Conservation (phyloP, 371 early-diverging fungal genomes). For the Syncephalastrum racemosum region DNA sequence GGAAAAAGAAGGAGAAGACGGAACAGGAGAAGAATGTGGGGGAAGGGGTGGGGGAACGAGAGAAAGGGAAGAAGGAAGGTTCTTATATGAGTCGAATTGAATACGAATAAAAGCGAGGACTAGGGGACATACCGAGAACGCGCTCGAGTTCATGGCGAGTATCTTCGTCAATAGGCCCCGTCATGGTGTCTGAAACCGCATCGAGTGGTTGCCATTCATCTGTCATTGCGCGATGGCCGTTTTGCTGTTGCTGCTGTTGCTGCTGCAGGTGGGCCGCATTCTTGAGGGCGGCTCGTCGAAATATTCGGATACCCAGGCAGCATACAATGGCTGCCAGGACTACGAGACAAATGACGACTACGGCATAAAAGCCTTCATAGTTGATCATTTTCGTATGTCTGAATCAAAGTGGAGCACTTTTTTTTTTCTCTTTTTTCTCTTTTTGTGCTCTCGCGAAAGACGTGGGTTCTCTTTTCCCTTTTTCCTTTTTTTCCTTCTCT, state of each 20-base stretch:
- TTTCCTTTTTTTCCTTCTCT: not conserved
- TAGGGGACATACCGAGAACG: slow-evolving; percentile 10
- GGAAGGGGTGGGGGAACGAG: no score
- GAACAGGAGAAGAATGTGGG: not conserved
- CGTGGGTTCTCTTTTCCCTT: not conserved
- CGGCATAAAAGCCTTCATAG: slow-evolving; percentile 29
- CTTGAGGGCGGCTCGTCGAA: slow-evolving; percentile 12
- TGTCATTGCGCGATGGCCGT: not conserved
- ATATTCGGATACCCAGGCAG: slow-evolving; percentile 26
- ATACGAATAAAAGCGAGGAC: no score
- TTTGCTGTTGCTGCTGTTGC: not conserved
- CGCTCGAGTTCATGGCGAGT: slow-evolving; percentile 15
- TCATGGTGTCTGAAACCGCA: not conserved
- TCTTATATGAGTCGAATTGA: no score
- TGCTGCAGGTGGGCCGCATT: slow-evolving; percentile 5
- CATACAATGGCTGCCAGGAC: slow-evolving; percentile 20
- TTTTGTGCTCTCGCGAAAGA: no score
- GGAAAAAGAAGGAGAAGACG: not conserved
- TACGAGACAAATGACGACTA: slow-evolving; percentile 24
- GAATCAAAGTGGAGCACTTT: no score
- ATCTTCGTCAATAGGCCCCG: slow-evolving; percentile 17
- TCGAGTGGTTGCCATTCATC: slow-evolving; percentile 25
- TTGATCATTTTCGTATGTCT: slow-evolving; percentile 8
- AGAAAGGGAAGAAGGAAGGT: no score
- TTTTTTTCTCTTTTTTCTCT: no score